Percentiles rank a stretch among this genome's conserved stretches.
These are phyloP conservation scores for Aspergillus hancockii DNA, from an alignment of 495 filamentous ascomycete species.

Conservation along the genomic window DNA sequence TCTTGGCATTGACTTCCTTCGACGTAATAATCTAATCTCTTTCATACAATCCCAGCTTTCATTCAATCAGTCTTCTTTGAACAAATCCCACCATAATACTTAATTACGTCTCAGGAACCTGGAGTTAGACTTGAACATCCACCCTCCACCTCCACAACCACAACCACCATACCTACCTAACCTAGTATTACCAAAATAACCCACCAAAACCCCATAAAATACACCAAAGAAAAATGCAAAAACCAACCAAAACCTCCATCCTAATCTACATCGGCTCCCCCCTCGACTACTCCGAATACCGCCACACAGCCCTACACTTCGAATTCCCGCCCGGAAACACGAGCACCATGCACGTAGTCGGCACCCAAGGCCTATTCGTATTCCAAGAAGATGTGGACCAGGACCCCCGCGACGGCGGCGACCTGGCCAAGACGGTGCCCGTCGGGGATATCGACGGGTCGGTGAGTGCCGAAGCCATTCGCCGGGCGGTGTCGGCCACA, in stretches of 20 bases:
- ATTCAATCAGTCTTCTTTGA: too few species aligned
- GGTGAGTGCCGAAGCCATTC: constrained; percentile 22
- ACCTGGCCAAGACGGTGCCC: constrained; percentile 46
- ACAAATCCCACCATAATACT: too few species aligned
- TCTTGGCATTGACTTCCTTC: too few species aligned
- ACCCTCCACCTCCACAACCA: too few species aligned
- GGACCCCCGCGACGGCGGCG: constrained; percentile 50
- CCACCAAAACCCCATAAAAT: not conserved
- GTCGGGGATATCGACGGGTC: constrained; percentile 21
- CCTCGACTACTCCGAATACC: constrained; percentile 34
- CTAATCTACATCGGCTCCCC: constrained; percentile 32
- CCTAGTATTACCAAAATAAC: not conserved
- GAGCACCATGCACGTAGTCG: constrained; percentile 28
- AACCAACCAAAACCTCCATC: constrained; percentile 24
- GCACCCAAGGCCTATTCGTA: constrained; percentile 31
- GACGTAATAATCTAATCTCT: too few species aligned
- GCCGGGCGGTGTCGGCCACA: constrained; percentile 21
- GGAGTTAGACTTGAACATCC: too few species aligned
- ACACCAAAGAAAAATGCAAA: not conserved
- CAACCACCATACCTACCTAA: not conserved
- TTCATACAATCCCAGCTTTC: too few species aligned
- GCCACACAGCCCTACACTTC: constrained; percentile 35
- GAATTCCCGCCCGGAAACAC: constrained; percentile 15
- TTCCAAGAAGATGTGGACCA: constrained; percentile 36
- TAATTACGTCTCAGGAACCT: too few species aligned